Evolutionary conservation across 31 red algal genomes (phyloP), one percentile per base, ranked within the genome.

Genomic region (Odonthalia washingtoniensis): DNA sequence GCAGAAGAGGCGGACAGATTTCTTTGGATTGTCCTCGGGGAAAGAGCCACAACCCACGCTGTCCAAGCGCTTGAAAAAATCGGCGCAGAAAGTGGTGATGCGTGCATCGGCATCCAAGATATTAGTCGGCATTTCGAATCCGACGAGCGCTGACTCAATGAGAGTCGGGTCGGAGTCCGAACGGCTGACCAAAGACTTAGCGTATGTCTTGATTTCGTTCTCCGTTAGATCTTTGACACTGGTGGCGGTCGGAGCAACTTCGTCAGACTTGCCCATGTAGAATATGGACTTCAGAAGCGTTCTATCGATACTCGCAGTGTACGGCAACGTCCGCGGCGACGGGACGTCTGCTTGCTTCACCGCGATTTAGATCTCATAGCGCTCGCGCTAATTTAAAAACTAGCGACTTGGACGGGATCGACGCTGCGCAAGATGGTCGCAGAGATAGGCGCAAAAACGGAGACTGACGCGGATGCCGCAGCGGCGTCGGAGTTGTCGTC

Each of bases 31-130:
- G 5, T 90, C 32, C 3, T 73, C 67, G 4, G 40, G 76, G 67
- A 90, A 90, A 14, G 33, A 21, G 14, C 76, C 43, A 44, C 78
- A 82, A 21, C 87, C 87, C 41, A 82, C 78, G 33, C 63, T 72
- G 42, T 90, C 87, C 3, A 82, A 36, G 18, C 87, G 77, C 33
- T 82, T 78, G 76, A 90, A 90, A 30, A 90, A 90, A 35, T 82
- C 82, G 5, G 82, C 66, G 57, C 69, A 85, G 41, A 74, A 85
- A 3, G 3, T 3, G 4, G 65, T 85, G 24, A 85, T 40, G 30
- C 37, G 82, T 3, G 82, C 65, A 3, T 85, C 69, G 24, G 68
- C 67, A 38, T 85, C 82, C 24, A 30, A 4, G 5, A 85, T 85
- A 3, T 46, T 44, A 24, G 57, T 85, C 30, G 65, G 41, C 82